Evolutionary conservation across 306 rosid genomes (phyloP), one percentile per base, ranked within the genome.

Genomic region (Glycine latifolia): DNA sequence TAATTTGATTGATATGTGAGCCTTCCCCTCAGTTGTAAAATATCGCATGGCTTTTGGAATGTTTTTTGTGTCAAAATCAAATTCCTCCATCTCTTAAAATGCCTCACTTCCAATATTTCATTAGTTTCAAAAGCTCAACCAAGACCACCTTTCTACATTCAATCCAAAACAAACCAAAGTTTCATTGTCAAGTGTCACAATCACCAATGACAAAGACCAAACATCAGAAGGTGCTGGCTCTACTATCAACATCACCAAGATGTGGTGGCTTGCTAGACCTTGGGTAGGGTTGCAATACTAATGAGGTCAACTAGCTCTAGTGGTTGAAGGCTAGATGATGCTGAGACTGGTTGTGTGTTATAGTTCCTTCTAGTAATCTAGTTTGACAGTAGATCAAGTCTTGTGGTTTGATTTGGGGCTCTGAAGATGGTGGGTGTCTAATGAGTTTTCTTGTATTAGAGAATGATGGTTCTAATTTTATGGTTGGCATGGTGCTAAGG

Each of bases 1-100:
- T 10, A 39, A 16, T 73, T 81, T 77, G 37, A 16, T 53, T 47
- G 7, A 11, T 46, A 76, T 20, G 67, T 56, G 47, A 56, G 63
- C 10, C 20, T 43, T 81, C 8, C 39, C 54, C 67, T 20, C 15
- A 50, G 16, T 47, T 43, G 31, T 31, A 61, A 76, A 76, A 47
- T 53, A 0, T 31, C 8, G 8, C n/a, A 2, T 67, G 37, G 37
- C 56, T 2, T 4, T 10, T 10, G 35, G 37, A 44, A 15, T 7
- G 73, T 15, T 43, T 26, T 26, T 54, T 61, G 71, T 66, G 35
- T 67, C 54, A 10, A 60, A 43, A 8, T 9, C 53, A 15, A 15
- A 8, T 8, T 67, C 26, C 1, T n/a, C 73, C 52, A n/a, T 67
- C 52, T n/a, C 26, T 47, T 41, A n/a, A 41, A 65, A 37, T 3